phyloP scores from a whole-genome alignment of 106 monocot genomes.

The Phalaenopsis aphrodite region DNA sequence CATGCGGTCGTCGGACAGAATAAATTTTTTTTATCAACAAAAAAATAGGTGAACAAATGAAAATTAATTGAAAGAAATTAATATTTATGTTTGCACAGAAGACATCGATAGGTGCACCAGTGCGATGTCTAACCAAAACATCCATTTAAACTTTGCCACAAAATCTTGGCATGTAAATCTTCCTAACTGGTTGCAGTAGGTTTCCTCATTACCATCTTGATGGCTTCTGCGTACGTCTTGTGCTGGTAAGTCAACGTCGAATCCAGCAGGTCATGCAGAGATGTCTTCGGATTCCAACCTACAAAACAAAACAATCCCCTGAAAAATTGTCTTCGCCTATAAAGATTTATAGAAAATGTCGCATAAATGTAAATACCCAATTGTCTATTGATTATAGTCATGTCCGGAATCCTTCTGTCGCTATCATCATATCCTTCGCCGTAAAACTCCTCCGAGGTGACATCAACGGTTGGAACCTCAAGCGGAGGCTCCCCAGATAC shows the following conservation, averaged over 20 bases:
- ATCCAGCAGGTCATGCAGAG: slow-evolving; percentile 21
- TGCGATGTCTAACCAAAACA: background rate
- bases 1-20: too few species aligned
- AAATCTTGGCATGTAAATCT: background rate
- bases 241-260: slow-evolving; percentile 26
- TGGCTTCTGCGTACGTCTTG: slow-evolving; percentile 25
- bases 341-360: background rate
- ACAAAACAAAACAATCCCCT: background rate
- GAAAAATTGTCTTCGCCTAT: background rate
- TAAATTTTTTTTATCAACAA: too few species aligned
- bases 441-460: slow-evolving; percentile 63
- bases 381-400: slow-evolving; percentile 63
- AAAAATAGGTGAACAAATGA: background rate
- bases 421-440: slow-evolving; percentile 73
- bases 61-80: background rate
- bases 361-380: slow-evolving; percentile 8
- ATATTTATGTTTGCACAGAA: background rate
- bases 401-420: slow-evolving; percentile 69
- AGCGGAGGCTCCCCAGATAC: slow-evolving; percentile 43
- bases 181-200: slow-evolving; percentile 13
- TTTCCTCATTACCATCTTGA: slow-evolving; percentile 16
- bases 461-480: slow-evolving; percentile 46
- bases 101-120: background rate
- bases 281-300: slow-evolving; percentile 28
- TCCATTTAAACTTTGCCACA: background rate